Base-by-base conservation (phyloP, 163 green algal genomes). In the Scenedesmus sp. region DNA sequence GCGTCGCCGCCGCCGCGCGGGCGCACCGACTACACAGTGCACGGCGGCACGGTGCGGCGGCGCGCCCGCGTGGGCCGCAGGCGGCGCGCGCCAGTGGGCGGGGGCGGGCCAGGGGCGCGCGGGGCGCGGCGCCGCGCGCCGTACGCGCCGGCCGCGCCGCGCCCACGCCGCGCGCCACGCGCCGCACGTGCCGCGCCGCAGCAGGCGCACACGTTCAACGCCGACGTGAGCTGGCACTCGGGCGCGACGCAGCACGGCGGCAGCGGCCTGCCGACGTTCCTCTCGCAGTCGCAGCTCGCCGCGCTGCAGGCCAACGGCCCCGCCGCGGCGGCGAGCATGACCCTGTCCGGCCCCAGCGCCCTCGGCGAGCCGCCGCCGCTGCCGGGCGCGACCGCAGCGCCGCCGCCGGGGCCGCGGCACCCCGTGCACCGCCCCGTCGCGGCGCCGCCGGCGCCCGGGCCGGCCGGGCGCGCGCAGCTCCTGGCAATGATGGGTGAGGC, bases 151-250 rank as follows among this genome's bases (percentile, higher is more conserved):
- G 6, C 18, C 15, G 18, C 50, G 24, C 1, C 31, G 10, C 13
- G 7, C 22, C 20, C 36, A 58, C 58, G 63, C 22, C 18, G 10
- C 24, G 18, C 18, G 4, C 4, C 50, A 10, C 18, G 4, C 24
- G 50, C 50, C 50, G 18, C 50, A 31, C 18, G n/a, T 47, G 20
- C 26, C 45, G 62, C 44, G 28, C 39, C 22, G 26, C 24, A 20
- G 44, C 72, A 80, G 72, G 74, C 74, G 13, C 74, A 81, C 74
- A 29, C 26, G 29, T 81, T 81, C 74, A 34, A 67, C 45, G 34
- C 63, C 26, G 74, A 81, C n/a, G 39, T 26, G 4, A 69, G 48
- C 9, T 81, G 74, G 74, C 74, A 79, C 57, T 71, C 71, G 17
- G 71, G 71, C 20, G 47, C 60, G 26, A 71, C 71, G 33, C 44